Evolutionary conservation across 768 basidiomycete genomes (phyloP), one percentile per base, ranked within the genome.

Genomic region (Amanita polypyramis): DNA sequence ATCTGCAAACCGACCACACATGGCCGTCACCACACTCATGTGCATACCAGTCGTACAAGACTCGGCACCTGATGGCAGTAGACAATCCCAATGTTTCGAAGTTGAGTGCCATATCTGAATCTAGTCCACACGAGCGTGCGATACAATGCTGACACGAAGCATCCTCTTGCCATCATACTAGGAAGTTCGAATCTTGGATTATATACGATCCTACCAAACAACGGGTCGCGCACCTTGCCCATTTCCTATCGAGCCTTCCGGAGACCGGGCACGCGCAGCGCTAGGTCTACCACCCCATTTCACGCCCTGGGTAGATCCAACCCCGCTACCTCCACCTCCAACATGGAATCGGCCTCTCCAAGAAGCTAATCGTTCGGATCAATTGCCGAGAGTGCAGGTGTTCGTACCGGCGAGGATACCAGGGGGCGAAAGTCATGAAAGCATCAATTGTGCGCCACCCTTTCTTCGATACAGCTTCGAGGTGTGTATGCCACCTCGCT

Each of bases 161-260:
- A 5, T 40, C 27, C 27, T 29, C 17, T 36, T 32, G 21, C 32
- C 17, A 39, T 23, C 23, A 20, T 42, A 44, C 52, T 55, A 82
- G 80, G 80, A 82, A 65, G 60, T 69, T 20, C 74, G 80, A 33
- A 53, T 70, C 4, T 63, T 69, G 32, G 80, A 80, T 56, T 83
- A 83, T 53, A 52, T 79, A 23, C 60, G 59, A 17, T 68, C 74
- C 0, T 80, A 76, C 54, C 58, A 54, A 23, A 52, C 68, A 0
- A 76, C 75, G 0, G 70, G 74, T 12, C 56, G 62, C 34, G 68
- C 74, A 4, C 80, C 80, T 3, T 55, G 45, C 12, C 76, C 79
- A 7, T 69, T 67, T 32, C 74, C 78, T 0, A 66, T 63, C 44
- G 58, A 66, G 2, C 80, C 80, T 0, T 60, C 65, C n/a, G 67